Evolutionary conservation across 1,139 yeast species (phyloP), one percentile per base, ranked within the genome.

Genomic region (Saccharomycopsis hybrid): DNA sequence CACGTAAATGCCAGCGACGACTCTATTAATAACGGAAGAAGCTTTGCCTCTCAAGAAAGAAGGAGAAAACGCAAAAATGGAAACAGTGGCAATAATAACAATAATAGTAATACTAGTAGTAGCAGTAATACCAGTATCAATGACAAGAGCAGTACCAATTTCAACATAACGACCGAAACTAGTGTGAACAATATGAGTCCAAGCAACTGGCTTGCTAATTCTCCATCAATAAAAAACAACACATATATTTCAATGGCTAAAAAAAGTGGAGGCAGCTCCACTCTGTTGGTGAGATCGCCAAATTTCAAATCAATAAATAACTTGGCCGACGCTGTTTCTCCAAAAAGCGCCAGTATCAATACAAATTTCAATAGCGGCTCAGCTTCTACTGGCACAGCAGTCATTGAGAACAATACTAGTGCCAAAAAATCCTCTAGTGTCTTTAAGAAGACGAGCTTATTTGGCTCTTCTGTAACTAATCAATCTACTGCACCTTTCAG

Each of bases 1-100:
- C 28, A 31, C 2, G 48, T 35, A 3, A 52, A 50, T 41, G 50
- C 41, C n/a, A 49, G 53, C 27, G 54, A 52, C 28, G 54, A 52
- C 38, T 50, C 53, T 4, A 52, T 52, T 29, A 43, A 46, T 38
- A 46, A 43, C 8, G 25, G 46, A 28, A 30, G 48, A 1, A 50
- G 42, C 29, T 38, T 45, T n/a, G n/a, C n/a, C n/a, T n/a, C n/a
- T n/a, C n/a, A n/a, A n/a, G 41, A 31, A 5, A 28, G 11, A 11
- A 18, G 28, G 31, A 38, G 47, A 11, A 35, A 27, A 13, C 13
- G 28, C 7, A 44, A 50, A 29, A 18, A 33, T 29, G n/a, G n/a
- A n/a, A 9, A 38, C 7, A 38, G n/a, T 9, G 18, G 9, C 25
- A 13, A n/a, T 9, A 13, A 8, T n/a, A 32, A 8, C n/a, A 32